Conservation (phyloP, 768 basidiomycete genomes). For the Lentinula lateritia region DNA sequence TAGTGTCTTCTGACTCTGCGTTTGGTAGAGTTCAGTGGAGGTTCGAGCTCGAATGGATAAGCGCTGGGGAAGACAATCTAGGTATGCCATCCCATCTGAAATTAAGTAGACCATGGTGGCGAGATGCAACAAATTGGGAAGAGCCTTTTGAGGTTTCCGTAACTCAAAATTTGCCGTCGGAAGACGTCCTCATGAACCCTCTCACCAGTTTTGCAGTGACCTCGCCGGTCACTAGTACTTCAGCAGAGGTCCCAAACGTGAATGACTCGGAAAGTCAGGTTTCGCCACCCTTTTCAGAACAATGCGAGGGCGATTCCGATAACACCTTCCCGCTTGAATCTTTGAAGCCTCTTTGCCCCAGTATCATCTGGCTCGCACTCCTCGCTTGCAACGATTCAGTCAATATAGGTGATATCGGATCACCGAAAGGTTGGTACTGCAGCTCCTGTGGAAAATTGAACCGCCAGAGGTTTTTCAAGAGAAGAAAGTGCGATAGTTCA, state of each 20-base stretch:
- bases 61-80: constrained; percentile 40
- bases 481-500: constrained; percentile 37
- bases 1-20: constrained; percentile 3
- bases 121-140: constrained; percentile 3
- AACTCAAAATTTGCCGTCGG: background rate
- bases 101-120: constrained; percentile 22
- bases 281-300: background rate
- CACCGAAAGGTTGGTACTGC: constrained; percentile 43
- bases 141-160: background rate
- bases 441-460: constrained; percentile 42
- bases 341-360: background rate
- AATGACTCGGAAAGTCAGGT: background rate
- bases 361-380: background rate
- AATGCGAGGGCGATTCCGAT: background rate
- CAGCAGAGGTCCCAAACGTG: too few species aligned
- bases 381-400: background rate
- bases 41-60: constrained; percentile 41
- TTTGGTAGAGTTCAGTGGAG: constrained; percentile 37
- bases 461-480: constrained; percentile 37
- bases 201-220: background rate
- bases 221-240: too few species aligned
- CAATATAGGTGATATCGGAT: background rate
- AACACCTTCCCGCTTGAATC: background rate
- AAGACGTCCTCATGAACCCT: background rate
- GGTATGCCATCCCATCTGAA: constrained; percentile 10